Evolutionary conservation across 2,329 filamentous ascomycete genomes (phyloP), one percentile per base, ranked within the genome.

Genomic region (Botrytis byssoidea): DNA sequence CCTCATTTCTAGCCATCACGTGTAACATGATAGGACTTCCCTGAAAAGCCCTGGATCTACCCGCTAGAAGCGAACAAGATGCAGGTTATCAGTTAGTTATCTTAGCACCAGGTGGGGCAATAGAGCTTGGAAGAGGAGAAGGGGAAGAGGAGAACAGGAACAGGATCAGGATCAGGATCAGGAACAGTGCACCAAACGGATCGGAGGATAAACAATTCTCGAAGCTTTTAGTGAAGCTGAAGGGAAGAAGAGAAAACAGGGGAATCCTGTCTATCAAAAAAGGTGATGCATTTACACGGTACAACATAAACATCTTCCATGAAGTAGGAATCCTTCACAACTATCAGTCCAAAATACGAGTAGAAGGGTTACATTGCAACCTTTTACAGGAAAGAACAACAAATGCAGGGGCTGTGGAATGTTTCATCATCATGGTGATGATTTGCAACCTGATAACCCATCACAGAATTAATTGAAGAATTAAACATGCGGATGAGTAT

Each of bases 21-120:
- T 57, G 51, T 44, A 18, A 6, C 12, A 10, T 25, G 51, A 70
- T 44, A 44, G n/a, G 66, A 46, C 64, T 48, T 66, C 42, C 42
- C 64, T 57, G n/a, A 40, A 69, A 69, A 69, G 46, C 66, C 67
- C 67, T 69, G 37, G 66, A 69, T 69, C 66, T 59, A 69, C 67
- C 44, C 67, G 35, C 40, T 35, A 59, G 37, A 70, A 70, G 51
- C 48, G 67, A 70, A 70, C 44, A 57, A 35, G n/a, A 25, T 57
- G 18, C 40, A 40, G 42, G 66, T 57, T 69, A 69, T 37, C 40
- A 40, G 29, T 69, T 69, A 40, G 29, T 69, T 69, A 69, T 69
- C 66, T 69, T 57, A 57, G 66, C 48, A 69, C 32, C 16, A 40
- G 48, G 67, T 70, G 67, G 67, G 67, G 67, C 65, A 67, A 4